Conservation (phyloP, 768 basidiomycete genomes). For the Mycena rebaudengoi region DNA sequence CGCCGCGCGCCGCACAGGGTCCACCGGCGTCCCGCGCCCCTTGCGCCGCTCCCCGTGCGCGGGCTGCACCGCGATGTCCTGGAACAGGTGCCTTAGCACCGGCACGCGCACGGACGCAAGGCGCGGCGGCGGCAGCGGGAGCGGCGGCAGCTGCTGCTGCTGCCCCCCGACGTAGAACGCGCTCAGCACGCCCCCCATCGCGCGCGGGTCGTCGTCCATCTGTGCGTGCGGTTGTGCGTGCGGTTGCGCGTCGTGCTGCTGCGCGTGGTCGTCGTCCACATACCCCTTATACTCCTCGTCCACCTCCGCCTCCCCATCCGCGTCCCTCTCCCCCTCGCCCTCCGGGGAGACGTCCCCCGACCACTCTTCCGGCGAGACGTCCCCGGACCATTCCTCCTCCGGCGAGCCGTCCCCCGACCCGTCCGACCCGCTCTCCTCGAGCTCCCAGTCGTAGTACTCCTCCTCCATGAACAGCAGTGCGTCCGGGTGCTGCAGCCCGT, state of each 20-base stretch:
- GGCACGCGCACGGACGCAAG: constrained; percentile 24
- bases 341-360: no score
- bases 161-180: constrained; percentile 19
- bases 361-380: no score
- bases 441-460: constrained; percentile 31
- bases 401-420: constrained; percentile 6
- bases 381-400: no score
- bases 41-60: neutral
- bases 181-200: constrained; percentile 22
- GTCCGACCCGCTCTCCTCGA: constrained; percentile 25
- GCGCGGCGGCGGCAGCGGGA: constrained; percentile 18
- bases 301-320: neutral
- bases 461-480: constrained; percentile 28
- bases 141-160: neutral
- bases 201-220: constrained; percentile 5
- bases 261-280: neutral
- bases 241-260: neutral
- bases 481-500: constrained; percentile 21
- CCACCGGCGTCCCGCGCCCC: constrained; percentile 23
- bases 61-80: constrained; percentile 21
- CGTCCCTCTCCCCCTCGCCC: no score
- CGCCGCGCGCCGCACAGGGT: constrained; percentile 5
- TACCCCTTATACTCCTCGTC: neutral
- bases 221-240: neutral
- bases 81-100: constrained; percentile 12